A percentile compares a stretch with the other conserved stretches of the same genome.
phyloP scores from a whole-genome alignment of 1,139 yeast genomes.

The Zygosaccharomyces sapae region DNA sequence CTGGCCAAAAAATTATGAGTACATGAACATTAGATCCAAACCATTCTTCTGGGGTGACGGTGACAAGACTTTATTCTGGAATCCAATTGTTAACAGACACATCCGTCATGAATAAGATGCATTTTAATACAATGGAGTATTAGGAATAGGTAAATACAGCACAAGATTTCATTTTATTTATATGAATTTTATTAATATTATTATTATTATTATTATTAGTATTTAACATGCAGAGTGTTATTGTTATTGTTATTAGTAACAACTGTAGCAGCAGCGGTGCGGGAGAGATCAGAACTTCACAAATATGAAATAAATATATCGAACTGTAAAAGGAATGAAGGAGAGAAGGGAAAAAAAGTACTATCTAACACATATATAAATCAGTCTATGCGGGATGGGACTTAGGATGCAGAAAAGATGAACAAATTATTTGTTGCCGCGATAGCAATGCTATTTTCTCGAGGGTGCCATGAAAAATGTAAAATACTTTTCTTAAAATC shows the following conservation, averaged over 20 bases:
- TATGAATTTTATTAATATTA: neutral
- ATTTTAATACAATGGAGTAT: neutral
- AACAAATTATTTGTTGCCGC: conserved; percentile 96
- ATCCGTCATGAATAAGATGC: conserved; percentile 30
- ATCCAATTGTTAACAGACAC: conserved; percentile 85
- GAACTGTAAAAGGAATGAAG: neutral
- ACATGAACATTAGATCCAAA: conserved; percentile 81
- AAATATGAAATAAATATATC: neutral
- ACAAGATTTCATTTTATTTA: neutral
- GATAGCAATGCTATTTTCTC: conserved; percentile 92
- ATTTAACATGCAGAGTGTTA: neutral
- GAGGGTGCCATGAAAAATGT: conserved; percentile 98
- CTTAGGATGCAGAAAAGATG: conserved; percentile 63
- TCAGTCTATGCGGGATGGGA: conserved; percentile 6
- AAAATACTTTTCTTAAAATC: conserved; percentile 93
- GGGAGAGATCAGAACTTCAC: neutral
- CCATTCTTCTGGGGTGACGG: conserved; percentile 99
- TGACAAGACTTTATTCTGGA: conserved; percentile 96
- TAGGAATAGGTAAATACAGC: neutral
- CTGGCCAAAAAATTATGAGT: conserved; percentile 87
- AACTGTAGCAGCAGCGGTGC: neutral
- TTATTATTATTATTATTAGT: neutral
- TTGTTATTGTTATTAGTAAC: neutral
- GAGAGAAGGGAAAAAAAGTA: neutral
- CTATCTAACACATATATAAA: conserved; percentile 6